phyloP scores from a whole-genome alignment of 192 early-diverging fungal species.

The Allomyces macrogynus region DNA sequence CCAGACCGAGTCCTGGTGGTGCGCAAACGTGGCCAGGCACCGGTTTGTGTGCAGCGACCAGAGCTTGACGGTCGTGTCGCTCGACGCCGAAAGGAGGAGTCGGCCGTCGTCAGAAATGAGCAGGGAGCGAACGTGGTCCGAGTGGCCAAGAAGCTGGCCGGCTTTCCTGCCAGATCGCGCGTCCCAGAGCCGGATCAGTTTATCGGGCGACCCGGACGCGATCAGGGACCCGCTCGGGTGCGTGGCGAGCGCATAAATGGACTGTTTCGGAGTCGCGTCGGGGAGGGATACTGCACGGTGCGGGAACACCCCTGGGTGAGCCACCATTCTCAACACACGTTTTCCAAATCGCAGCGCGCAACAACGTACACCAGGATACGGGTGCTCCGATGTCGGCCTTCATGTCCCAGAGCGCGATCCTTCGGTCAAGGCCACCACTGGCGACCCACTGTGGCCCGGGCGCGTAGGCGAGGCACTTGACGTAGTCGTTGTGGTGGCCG shows the following conservation, averaged over 20 bases:
- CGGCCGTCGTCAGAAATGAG: conserved; percentile 73
- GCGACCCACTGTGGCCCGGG: conserved; percentile 51
- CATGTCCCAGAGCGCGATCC: conserved; percentile 80
- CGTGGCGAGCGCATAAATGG: conserved; percentile 72
- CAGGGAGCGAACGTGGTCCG: conserved; percentile 82
- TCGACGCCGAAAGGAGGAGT: conserved; percentile 72
- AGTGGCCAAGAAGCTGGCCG: conserved; percentile 70
- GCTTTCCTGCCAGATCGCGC: conserved; percentile 47
- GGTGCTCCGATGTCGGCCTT: conserved; percentile 28
- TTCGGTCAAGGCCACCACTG: conserved; percentile 75
- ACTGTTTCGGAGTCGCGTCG: conserved; percentile 37
- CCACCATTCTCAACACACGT: conserved; percentile 1
- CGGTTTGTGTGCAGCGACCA: conserved; percentile 78
- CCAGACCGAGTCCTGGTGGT: conserved; percentile 79
- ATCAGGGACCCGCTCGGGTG: conserved; percentile 58
- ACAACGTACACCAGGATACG: conserved; percentile 10
- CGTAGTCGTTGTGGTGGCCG: conserved; percentile 79
- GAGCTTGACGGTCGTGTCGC: conserved; percentile 89
- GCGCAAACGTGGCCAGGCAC: conserved; percentile 73
- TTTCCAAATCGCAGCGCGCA: not conserved
- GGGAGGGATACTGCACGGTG: conserved; percentile 14
- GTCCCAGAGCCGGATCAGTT: conserved; percentile 80
- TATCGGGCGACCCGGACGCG: conserved; percentile 84
- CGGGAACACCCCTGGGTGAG: conserved; percentile 3
- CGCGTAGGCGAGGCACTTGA: conserved; percentile 71